phyloP scores from a whole-genome alignment of 2,329 filamentous ascomycete genomes.

The Immersiporthe knoxdaviesiana region DNA sequence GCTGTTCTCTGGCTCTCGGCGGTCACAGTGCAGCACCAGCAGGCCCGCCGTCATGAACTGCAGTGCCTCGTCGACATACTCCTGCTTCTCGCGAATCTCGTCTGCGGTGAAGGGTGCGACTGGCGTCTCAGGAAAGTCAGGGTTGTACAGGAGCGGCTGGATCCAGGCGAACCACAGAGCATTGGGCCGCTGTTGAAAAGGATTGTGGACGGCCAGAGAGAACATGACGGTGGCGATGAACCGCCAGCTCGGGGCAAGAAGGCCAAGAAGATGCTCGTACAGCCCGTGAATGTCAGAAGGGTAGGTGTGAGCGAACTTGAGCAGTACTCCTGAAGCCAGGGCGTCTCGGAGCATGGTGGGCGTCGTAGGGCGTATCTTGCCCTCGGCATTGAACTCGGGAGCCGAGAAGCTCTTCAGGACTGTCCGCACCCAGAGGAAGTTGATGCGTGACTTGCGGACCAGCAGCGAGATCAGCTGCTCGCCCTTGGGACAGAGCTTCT shows the following conservation, averaged over 20 bases:
- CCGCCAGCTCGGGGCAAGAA: not conserved
- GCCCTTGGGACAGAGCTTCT: not conserved
- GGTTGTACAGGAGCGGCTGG: not conserved
- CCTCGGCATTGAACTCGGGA: not conserved
- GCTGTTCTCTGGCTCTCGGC: slow-evolving; percentile 2
- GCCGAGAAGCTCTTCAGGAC: not conserved
- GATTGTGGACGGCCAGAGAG: not conserved
- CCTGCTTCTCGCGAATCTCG: not conserved
- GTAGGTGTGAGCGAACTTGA: not conserved
- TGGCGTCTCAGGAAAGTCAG: not conserved
- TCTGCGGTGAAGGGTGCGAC: not conserved
- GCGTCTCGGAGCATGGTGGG: not conserved
- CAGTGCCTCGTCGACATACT: not conserved
- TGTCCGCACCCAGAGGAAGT: slow-evolving; percentile 7
- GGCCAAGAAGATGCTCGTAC: not conserved
- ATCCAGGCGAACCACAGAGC: slow-evolving; percentile 9
- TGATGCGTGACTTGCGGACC: not conserved
- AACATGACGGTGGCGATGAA: not conserved
- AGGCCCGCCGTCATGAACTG: not conserved
- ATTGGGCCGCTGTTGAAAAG: not conserved
- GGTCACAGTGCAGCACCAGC: not conserved
- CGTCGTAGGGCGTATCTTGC: not conserved
- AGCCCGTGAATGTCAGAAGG: slow-evolving; percentile 5
- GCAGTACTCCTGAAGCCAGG: not conserved
- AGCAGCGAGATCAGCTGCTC: not conserved